Evolutionary conservation across 345 rosid genomes (phyloP), one percentile per base, ranked within the genome.

Genomic region (Gynandropsis gynandra): DNA sequence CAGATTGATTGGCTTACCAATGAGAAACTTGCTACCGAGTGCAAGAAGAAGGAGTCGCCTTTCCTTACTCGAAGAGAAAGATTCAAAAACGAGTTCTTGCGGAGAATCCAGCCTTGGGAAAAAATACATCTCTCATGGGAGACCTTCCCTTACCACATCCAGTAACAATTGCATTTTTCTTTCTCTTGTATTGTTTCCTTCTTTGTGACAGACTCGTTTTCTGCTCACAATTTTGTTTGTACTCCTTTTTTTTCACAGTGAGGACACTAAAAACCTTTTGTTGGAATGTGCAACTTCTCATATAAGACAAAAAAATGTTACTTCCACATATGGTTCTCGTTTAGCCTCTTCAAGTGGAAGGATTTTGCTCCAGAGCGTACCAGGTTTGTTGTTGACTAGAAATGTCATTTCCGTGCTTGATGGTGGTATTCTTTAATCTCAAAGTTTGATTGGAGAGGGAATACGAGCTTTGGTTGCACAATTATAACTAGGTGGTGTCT

Each of bases 41-140:
- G 68, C 59, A 83, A 79, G 71, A 85, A 77, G 80, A 80, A 70
- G 64, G 90, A 92, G 67, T 78, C 87, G 4, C 92, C 94, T 8
- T 80, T 83, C 34, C 71, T 88, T 56, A 70, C 65, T 14, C 79
- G 83, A 67, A 78, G 67, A 34, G 88, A 93, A 41, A 81, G 80
- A 73, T 93, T 88, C 70, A 88, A 72, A 74, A 78, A 65, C 14
- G 95, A 85, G 55, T 77, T 87, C 58, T 58, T 77, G 54, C 67
- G 97, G 66, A 83, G 95, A 64, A 63, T 88, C 54, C 72, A 88
- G 53, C 94, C 95, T 12, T 93, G 99, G 98, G 94, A 88, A 65
- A 81, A 78, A 55, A 78, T 85, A 47, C 83, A 71, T 50, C 77
- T 93, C 65, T 93, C 99, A 4, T 88, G 86, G 97, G 90, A 88